Evolutionary conservation across 352 stramenopile species (phyloP), one percentile per base, ranked within the genome.

Genomic region (Phytopythium chamaehyphon): DNA sequence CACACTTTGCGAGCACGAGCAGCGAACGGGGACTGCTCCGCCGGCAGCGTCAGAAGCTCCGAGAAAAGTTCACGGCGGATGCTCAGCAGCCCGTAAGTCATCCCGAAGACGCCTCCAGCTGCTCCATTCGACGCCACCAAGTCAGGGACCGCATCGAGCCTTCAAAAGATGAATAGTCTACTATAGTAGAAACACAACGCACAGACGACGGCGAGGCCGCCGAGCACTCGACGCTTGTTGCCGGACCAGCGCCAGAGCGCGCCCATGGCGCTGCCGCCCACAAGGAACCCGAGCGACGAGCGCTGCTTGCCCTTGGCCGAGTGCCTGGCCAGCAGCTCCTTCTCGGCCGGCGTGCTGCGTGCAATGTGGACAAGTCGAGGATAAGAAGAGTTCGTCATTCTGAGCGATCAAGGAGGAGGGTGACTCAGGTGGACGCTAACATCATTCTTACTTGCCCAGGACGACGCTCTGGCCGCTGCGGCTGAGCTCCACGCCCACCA

Each of bases 1-100:
- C 60, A 85, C 78, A 87, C 76, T 53, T 57, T 53, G 23, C 74
- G 71, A 2, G 75, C 69, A n/a, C 62, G 63, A 36, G 40, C 47
- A 0, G 82, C 78, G 57, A 92, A 90, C 4, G 72, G 76, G 12
- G 82, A 92, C 42, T 81, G 68, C 4, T 90, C 78, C 9, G 66
- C 59, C 15, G 82, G 78, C 15, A 92, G 57, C 52, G 73, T 72
- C 38, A 92, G 61, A 4, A 92, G 62, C 49, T 92, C 78, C 33
- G 71, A 64, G 40, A 92, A 88, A 35, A 90, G 59, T 15, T 82
- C 65, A 11, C 67, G 66, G 46, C 82, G 82, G 50, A 92, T 83
- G 43, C 70, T 88, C 42, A 88, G 62, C 16, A 87, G 66, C 7
- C 81, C 78, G 36, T 88, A 88, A 9, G 76, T 83, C 51, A 76